phyloP scores from a whole-genome alignment of 2,329 filamentous ascomycete species.

The Penicillium sp. region DNA sequence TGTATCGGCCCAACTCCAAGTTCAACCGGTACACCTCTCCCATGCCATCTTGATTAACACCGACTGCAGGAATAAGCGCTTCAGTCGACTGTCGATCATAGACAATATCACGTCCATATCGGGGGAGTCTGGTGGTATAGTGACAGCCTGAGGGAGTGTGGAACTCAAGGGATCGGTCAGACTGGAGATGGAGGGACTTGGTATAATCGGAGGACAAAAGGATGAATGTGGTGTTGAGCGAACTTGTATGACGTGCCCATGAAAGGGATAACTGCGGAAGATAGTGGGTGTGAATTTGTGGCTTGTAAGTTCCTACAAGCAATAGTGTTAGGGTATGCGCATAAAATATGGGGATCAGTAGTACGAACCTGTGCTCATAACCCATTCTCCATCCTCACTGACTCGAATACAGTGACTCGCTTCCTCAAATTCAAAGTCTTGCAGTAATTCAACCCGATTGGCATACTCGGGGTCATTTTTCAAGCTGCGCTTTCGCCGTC shows the following conservation, averaged over 20 bases:
- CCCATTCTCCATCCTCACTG: constrained; percentile 95
- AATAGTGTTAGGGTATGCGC: constrained; percentile 12
- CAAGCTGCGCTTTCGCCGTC: constrained; percentile 82
- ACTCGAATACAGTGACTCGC: constrained; percentile 86
- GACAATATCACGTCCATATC: constrained; percentile 85
- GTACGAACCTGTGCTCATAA: constrained; percentile 79
- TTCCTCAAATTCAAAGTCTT: constrained; percentile 97
- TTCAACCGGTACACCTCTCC: constrained; percentile 94
- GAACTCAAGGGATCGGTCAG: constrained; percentile 86
- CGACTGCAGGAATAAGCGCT: constrained; percentile 81
- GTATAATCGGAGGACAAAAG: constrained; percentile 87
- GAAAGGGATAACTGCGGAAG: constrained; percentile 91
- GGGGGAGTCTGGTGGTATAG: constrained; percentile 82
- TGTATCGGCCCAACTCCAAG: constrained; percentile 85
- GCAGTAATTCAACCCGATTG: constrained; percentile 88
- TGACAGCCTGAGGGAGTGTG: constrained; percentile 87
- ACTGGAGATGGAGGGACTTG: constrained; percentile 91
- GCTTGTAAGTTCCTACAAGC: constrained; percentile 60
- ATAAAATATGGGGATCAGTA: neutral
- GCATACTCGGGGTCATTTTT: constrained; percentile 92
- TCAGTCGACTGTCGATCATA: constrained; percentile 83
- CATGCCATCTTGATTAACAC: constrained; percentile 77
- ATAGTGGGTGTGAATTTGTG: constrained; percentile 94
- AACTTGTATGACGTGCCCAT: constrained; percentile 85
- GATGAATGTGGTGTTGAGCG: constrained; percentile 86